phyloP scores from a whole-genome alignment of 371 early-diverging fungal species.

The Mortierella sp. region DNA sequence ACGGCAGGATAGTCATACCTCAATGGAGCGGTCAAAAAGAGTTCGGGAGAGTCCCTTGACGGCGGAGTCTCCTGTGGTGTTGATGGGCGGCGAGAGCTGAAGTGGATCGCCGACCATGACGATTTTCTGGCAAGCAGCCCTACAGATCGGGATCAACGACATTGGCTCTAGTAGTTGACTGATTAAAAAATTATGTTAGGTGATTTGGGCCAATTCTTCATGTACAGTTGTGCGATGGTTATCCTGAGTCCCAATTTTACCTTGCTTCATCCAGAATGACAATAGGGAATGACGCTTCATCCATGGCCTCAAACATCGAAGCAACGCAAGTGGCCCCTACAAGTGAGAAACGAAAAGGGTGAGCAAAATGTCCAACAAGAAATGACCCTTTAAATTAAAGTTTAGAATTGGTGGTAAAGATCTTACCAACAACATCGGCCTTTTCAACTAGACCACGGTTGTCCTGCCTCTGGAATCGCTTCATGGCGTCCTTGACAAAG shows the following conservation, averaged over 20 bases:
- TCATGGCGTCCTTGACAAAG: slow-evolving; percentile 73
- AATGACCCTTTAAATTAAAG: too few species aligned
- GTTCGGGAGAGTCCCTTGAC: slow-evolving; percentile 84
- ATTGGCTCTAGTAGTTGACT: slow-evolving; percentile 90
- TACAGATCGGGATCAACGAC: slow-evolving; percentile 83
- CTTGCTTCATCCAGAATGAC: slow-evolving; percentile 92
- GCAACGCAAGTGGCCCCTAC: slow-evolving; percentile 84
- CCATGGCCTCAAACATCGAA: slow-evolving; percentile 79
- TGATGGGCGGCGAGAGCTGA: slow-evolving; percentile 91
- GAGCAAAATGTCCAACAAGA: not conserved
- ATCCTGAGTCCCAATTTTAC: not conserved
- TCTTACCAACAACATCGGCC: slow-evolving; percentile 72
- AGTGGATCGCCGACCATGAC: slow-evolving; percentile 95
- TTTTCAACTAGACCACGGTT: slow-evolving; percentile 62
- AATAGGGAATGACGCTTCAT: slow-evolving; percentile 70
- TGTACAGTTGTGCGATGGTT: not conserved
- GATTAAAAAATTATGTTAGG: not conserved
- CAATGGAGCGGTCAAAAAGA: slow-evolving; percentile 85
- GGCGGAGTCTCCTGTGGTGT: slow-evolving; percentile 59
- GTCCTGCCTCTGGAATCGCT: slow-evolving; percentile 71
- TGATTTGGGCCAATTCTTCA: not conserved
- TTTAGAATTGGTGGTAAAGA: not conserved
- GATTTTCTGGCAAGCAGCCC: slow-evolving; percentile 72
- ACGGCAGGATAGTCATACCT: slow-evolving; percentile 36
- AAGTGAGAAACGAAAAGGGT: not conserved